phyloP scores from a whole-genome alignment of 306 rosid species.

The Prunus davidiana region DNA sequence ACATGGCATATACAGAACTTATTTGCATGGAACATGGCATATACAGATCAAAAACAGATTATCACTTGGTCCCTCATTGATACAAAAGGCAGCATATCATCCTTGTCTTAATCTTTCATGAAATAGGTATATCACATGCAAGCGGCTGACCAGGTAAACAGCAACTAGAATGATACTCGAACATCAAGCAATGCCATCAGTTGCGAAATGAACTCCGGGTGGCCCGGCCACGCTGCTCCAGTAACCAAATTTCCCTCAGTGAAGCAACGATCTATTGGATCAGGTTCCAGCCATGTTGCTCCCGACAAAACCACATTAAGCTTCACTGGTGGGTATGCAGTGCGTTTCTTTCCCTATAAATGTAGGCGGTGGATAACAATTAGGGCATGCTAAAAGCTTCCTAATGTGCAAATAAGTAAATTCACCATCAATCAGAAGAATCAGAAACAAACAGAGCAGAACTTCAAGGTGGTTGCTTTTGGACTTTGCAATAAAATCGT shows the following conservation, averaged over 20 bases:
- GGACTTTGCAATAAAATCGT: no score
- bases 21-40: no score
- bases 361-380: neutral
- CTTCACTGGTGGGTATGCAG: constrained; percentile 80
- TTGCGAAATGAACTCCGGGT: no score
- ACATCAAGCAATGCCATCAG: constrained; percentile 61
- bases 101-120: neutral
- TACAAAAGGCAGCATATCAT: neutral
- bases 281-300: constrained; percentile 84
- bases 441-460: neutral
- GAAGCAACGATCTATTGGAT: constrained; percentile 78
- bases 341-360: constrained; percentile 72
- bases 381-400: neutral
- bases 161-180: constrained; percentile 40
- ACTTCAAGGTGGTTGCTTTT: neutral
- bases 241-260: constrained; percentile 11
- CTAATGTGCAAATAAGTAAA: neutral
- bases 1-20: no score
- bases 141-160: neutral
- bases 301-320: constrained; percentile 66
- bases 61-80: neutral
- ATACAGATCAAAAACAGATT: neutral
- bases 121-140: neutral
- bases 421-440: neutral
- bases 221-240: no score